These are phyloP conservation scores for Gracilariopsis chorda DNA, from an alignment of 23 red algal genomes.

Conservation along the genomic window DNA sequence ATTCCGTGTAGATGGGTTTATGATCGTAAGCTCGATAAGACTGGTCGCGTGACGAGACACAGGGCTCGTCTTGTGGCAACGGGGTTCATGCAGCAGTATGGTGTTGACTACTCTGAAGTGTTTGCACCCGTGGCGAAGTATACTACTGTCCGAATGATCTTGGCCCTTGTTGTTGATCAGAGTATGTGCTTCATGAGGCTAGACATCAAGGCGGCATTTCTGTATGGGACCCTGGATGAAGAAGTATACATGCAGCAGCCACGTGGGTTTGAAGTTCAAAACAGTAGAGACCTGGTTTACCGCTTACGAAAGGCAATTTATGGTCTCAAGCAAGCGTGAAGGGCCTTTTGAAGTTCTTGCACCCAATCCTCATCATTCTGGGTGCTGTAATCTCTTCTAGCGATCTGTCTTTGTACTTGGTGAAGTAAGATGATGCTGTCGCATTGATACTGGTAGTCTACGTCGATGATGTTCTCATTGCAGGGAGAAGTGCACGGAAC, in stretches of 20 bases:
- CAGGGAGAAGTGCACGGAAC: not conserved
- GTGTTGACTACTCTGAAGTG: not conserved
- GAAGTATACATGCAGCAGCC: conserved; percentile 54
- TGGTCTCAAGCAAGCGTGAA: conserved; percentile 19
- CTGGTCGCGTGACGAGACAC: not conserved
- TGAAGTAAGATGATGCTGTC: not conserved
- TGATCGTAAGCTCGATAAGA: not conserved
- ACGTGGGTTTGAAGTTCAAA: conserved; percentile 1
- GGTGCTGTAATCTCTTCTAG: not conserved
- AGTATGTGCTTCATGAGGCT: not conserved
- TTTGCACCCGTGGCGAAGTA: conserved; percentile 32
- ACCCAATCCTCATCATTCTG: not conserved
- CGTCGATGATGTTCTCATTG: conserved; percentile 28
- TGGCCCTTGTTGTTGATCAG: not conserved
- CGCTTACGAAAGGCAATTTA: not conserved
- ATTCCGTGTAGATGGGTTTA: conserved; percentile 9
- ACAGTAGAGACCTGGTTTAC: not conserved
- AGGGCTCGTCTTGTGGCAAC: conserved; percentile 11
- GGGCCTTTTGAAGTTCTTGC: not conserved
- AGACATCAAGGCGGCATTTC: conserved; percentile 36
- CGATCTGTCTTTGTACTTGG: not conserved
- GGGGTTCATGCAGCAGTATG: conserved; percentile 13
- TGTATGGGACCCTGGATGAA: conserved; percentile 7
- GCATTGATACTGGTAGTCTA: not conserved
- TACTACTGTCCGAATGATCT: not conserved